Evolutionary conservation across 805 yeast genomes (phyloP), one percentile per base, ranked within the genome.

Genomic region (Sugiyamaella qingdaonensis): DNA sequence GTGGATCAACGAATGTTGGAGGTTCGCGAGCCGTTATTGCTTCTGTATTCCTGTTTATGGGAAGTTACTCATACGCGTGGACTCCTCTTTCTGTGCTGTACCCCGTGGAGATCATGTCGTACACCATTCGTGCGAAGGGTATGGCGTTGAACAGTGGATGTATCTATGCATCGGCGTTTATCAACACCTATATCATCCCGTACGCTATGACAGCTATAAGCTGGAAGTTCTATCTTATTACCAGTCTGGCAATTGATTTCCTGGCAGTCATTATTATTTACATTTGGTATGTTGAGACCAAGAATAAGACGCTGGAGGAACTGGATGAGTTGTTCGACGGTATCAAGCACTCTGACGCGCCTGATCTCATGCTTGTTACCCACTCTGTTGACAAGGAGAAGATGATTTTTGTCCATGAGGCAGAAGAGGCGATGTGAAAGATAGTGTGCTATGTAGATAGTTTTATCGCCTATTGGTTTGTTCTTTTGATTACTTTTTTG

Each of bases 1-100:
- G 43, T 16, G 43, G 43, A 7, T 16, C 43, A 4, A 39, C 43
- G 14, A 39, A 39, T 39, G 24, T 16, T 5, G 5, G 24, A 3
- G 43, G 43, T 14, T 39, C 43, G 24, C 14, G 43, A 39, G 21
- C 43, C 13, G 24, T 39, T 16, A 51, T 56, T 33, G 49, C 42
- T 7, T 51, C 51, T 27, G 51, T 54, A 32, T 54, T 45, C 32
- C 11, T 56, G 14, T 56, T 56, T 47, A 51, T 53, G n/a, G 42
- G 32, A 10, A 14, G 37, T 11, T 56, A 42, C 39, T 46, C 57
- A 1, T 9, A 68, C 54, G 69, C 68, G 2, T 64, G 66, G 54
- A 70, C 71, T 18, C 66, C 72, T 9, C 61, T 70, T 59, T 68
- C 64, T 48, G 67, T 68, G 29, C 63, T 67, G 21, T 69, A 69